Base-by-base conservation (phyloP, 129 eudicot genomes). In the Calendula officinalis region DNA sequence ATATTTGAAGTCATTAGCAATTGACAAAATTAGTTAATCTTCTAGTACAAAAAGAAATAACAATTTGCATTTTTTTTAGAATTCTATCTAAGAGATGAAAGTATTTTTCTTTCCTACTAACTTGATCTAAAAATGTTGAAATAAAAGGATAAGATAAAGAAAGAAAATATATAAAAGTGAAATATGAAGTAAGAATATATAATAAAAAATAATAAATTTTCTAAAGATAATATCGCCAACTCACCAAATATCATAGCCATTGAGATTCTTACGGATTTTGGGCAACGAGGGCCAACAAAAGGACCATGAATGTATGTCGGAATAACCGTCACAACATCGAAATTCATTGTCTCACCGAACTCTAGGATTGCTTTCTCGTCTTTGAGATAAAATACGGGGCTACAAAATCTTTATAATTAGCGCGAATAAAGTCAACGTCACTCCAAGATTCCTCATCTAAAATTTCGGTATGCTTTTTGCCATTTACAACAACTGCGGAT, bases 301-400 rank as follows among this genome's bases (percentile, higher is more conserved):
- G 95, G 90, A 10, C 90, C 90, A 66, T 74, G 71, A 11, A 78
- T 69, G 56, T 59, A 71, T 12, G 79, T 54, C 0, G 95, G 95
- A 53, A 78, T 22, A 56, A 83, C 12, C 0, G 81, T 68, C 8
- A 83, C 83, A 10, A 83, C 59, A 38, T 83, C 83, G 34, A 86
- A 62, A 3, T 81, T 82, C 16, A 75, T 64, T n/a, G 72, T 75
- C 62, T 80, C 81, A 1, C 75, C 89, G 49, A 83, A 83, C 7
- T 83, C 82, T 5, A 63, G 45, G 10, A 69, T 82, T 6, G 80
- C 75, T 50, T 63, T 80, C 40, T 86, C 90, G 82, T 87, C 76
- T 78, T 78, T 4, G 78, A 46, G 8, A 70, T 43, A 17, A 49
- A 35, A 54, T 83, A 83, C 0, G 82, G 35, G 33, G 60, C 72